Conservation (phyloP, 768 basidiomycete genomes). For the Termitomyces heimii region DNA sequence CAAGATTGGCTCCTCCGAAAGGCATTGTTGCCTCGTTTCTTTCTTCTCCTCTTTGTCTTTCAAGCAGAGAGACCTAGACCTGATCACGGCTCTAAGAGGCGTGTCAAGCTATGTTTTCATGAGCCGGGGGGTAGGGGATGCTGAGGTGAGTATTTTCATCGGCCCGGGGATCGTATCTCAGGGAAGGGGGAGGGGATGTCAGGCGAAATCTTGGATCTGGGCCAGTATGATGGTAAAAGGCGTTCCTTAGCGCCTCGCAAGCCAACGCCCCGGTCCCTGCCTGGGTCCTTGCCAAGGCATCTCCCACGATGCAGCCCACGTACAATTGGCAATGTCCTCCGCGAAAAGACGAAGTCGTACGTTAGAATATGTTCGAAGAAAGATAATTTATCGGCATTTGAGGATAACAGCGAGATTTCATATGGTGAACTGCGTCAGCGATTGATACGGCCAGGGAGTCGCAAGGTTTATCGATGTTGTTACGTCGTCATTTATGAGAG, state of each 20-base stretch:
- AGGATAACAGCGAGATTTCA: background rate
- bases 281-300: background rate
- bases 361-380: background rate
- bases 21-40: background rate
- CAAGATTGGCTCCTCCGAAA: background rate
- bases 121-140: too few relatives aligned
- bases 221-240: background rate
- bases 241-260: too few relatives aligned
- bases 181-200: background rate
- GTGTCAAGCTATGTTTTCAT: too few relatives aligned
- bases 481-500: background rate
- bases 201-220: background rate
- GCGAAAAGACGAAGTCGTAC: background rate
- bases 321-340: background rate
- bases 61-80: too few relatives aligned
- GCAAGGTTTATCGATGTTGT: background rate
- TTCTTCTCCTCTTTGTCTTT: background rate
- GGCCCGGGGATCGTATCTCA: too few relatives aligned
- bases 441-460: background rate
- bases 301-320: background rate
- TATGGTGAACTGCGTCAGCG: background rate
- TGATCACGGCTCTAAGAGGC: too few relatives aligned
- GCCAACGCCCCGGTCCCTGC: background rate
- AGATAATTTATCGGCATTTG: background rate
- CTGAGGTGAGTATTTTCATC: background rate